Base-by-base conservation (phyloP, 768 basidiomycete genomes). In the Lactifluus hygrophoroides region DNA sequence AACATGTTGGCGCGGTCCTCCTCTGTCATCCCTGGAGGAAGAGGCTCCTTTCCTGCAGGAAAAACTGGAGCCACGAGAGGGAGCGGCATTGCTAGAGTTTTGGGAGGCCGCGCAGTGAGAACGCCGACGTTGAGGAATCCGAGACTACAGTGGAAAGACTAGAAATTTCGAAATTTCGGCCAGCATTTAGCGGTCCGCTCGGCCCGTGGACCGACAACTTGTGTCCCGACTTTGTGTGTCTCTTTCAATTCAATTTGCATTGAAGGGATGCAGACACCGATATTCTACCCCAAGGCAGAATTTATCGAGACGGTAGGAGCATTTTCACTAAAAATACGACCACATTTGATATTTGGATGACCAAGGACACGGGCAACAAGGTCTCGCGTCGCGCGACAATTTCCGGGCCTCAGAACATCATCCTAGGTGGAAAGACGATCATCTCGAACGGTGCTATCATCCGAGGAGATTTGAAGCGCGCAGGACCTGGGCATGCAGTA, bases 351-450 rank as follows among this genome's bases (percentile, higher is more conserved):
- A 32, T 17, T 30, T n/a, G 2, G 13, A 23, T n/a, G 46, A 16
- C 38, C 50, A 30, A 94, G 91, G 93, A 94, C 69, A 94, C 92
- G 61, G 92, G 91, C 45, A 95, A 98, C 77, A 95, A 95, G 72
- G 94, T 97, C 44, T 94, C 91, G 40, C 82, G 92, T 57, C 83
- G 89, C 61, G 92, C 93, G 17, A 87, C 85, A 27, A 96, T 97
- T 67, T 84, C 87, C 56, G 95, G 95, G 1, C 89, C 93, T 11
- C 88, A 94, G 71, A 97, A 96, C 70, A 99, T 98, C 70, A 92
- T 97, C 61, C 84, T 99, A 14, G 93, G 92, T 40, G 96, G 95
- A 46, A 96, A 97, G 75, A 94, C 93, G 2, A 92, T 98, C 70
- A 94, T 99, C 58, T 88, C 93, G 1, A 86, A 82, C 58, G 82